Conservation (phyloP, 2,329 filamentous ascomycete species). For the Aspergillus ochraceoroseus region DNA sequence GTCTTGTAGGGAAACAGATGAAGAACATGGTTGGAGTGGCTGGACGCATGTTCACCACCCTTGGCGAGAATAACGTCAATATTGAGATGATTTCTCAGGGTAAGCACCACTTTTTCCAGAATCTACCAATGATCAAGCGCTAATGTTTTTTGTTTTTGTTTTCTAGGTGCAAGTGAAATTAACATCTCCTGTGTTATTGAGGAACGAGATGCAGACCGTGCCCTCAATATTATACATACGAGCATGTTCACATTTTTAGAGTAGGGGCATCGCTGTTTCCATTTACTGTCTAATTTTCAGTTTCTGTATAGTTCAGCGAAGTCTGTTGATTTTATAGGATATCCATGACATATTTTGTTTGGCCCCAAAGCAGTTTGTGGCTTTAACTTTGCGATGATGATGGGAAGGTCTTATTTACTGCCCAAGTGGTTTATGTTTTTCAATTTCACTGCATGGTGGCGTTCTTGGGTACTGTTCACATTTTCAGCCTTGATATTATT, state of each 20-base stretch:
- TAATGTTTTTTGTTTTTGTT: conserved; percentile 13
- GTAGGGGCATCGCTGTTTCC: conserved; percentile 33
- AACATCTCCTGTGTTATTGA: conserved; percentile 98
- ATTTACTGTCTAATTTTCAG: background rate
- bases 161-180: conserved; percentile 86
- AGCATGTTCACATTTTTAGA: conserved; percentile 95
- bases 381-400: background rate
- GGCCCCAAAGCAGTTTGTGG: conserved; percentile 7
- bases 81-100: conserved; percentile 99
- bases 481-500: no score
- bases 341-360: conserved; percentile 14
- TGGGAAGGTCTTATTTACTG: background rate
- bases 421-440: background rate
- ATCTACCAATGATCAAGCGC: conserved; percentile 8
- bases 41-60: conserved; percentile 87
- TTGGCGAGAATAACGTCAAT: conserved; percentile 91
- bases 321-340: conserved; percentile 17
- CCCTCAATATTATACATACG: conserved; percentile 93
- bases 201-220: conserved; percentile 80
- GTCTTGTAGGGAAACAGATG: conserved; percentile 89
- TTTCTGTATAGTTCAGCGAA: conserved; percentile 11
- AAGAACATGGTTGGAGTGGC: conserved; percentile 96
- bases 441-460: background rate
- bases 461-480: background rate
- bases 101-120: conserved; percentile 41